phyloP scores from a whole-genome alignment of 257 asterid species.

The Solanum arcanum region DNA sequence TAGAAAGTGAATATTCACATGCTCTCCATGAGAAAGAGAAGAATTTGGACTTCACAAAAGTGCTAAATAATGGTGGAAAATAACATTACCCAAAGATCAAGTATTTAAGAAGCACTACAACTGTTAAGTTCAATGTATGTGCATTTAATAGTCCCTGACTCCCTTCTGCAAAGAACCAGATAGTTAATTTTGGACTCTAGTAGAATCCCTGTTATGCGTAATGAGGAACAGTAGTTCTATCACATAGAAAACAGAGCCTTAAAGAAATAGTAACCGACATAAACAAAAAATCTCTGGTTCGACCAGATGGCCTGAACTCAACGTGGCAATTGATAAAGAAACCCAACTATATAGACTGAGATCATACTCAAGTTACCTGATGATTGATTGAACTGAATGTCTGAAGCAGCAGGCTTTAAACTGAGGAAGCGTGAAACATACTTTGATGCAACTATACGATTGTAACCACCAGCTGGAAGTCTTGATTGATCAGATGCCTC shows the following conservation, averaged over 20 bases:
- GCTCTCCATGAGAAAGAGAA: background rate
- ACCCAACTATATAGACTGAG: background rate
- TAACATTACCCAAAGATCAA: background rate
- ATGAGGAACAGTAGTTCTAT: background rate
- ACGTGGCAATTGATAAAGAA: background rate
- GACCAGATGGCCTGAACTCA: background rate
- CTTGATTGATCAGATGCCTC: slow-evolving; percentile 39
- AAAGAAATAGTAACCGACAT: background rate
- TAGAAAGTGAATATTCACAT: background rate
- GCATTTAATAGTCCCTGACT: background rate
- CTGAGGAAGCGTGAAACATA: slow-evolving; percentile 87
- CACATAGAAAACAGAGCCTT: background rate
- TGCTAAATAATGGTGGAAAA: background rate
- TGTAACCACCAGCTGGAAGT: slow-evolving; percentile 57
- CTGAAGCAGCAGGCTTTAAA: slow-evolving; percentile 68
- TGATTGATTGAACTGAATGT: slow-evolving; percentile 42
- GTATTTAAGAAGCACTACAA: background rate
- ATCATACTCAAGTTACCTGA: slow-evolving; percentile 46
- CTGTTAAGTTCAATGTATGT: background rate
- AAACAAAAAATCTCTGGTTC: background rate
- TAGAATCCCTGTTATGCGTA: background rate
- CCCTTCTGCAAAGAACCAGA: background rate
- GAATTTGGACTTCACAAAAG: background rate
- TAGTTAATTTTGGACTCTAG: background rate
- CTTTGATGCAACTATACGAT: slow-evolving; percentile 82